Evolutionary conservation across 208 protist genomes (phyloP).

Genomic region (Porcisia hertigi): DNA sequence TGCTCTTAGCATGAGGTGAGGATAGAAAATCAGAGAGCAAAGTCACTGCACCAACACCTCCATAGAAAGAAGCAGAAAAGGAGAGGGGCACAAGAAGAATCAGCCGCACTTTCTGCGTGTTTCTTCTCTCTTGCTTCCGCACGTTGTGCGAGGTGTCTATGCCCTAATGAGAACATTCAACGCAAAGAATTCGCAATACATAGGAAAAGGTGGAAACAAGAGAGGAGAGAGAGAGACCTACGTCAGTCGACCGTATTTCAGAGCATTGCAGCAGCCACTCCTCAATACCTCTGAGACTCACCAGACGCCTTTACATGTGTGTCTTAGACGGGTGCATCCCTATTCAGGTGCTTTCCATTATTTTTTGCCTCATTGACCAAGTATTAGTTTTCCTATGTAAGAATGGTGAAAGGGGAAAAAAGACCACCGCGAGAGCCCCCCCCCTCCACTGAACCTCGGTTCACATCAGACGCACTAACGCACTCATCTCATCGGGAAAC

Average conservation of each 20-base stretch:
- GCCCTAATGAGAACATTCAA: neutral
- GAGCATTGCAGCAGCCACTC: neutral
- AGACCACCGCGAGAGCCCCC: constrained; percentile 11
- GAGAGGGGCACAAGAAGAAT: neutral
- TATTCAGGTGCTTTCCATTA: neutral
- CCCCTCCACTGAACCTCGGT: neutral
- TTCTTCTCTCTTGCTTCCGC: neutral
- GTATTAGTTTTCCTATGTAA: neutral
- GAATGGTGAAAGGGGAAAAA: neutral
- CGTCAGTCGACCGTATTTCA: neutral
- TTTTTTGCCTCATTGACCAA: neutral
- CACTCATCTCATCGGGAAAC: neutral
- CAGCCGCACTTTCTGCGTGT: neutral
- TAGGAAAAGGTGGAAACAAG: neutral
- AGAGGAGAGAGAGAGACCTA: neutral
- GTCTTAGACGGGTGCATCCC: neutral
- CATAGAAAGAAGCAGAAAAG: neutral
- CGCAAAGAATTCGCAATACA: neutral
- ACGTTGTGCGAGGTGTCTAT: neutral
- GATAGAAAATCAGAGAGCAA: neutral
- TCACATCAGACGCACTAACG: neutral
- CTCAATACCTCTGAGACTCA: neutral
- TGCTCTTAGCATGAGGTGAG: neutral
- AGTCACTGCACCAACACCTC: neutral
- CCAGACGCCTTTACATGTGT: neutral